Evolutionary conservation across 305 asterid genomes (phyloP).

Genomic region (Fraxinus nigra): DNA sequence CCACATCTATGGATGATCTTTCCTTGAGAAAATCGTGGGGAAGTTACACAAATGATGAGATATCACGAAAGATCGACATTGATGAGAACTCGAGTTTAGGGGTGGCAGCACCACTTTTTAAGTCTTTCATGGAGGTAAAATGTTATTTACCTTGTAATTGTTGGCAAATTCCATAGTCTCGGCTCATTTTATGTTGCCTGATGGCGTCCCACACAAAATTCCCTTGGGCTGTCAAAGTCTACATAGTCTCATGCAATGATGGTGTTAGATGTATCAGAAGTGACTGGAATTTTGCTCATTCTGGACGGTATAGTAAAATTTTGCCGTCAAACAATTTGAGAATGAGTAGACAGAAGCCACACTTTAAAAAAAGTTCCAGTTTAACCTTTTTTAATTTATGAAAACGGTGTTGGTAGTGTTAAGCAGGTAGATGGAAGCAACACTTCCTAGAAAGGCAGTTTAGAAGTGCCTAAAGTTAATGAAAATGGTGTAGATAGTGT

Average conservation of each 20-base stretch:
- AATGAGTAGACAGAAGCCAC: neutral
- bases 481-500: neutral
- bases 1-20: slow-evolving; percentile 69
- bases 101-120: slow-evolving; percentile 87
- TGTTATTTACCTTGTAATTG: slow-evolving; percentile 15
- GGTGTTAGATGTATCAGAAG: neutral
- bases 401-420: neutral
- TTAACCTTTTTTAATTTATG: neutral
- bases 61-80: slow-evolving; percentile 54
- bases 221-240: neutral
- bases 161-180: slow-evolving; percentile 1
- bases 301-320: neutral
- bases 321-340: neutral
- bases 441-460: neutral
- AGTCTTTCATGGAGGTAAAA: slow-evolving; percentile 95
- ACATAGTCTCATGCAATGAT: neutral
- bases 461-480: neutral
- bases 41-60: slow-evolving; percentile 64
- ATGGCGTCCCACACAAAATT: slow-evolving; percentile 2
- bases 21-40: slow-evolving; percentile 84
- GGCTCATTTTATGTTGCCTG: neutral
- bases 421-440: neutral
- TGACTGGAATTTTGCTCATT: neutral
- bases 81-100: slow-evolving; percentile 82
- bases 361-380: neutral